Evolutionary conservation across 495 filamentous ascomycete species (phyloP).

Genomic region (Aspergillus taichungensis): DNA sequence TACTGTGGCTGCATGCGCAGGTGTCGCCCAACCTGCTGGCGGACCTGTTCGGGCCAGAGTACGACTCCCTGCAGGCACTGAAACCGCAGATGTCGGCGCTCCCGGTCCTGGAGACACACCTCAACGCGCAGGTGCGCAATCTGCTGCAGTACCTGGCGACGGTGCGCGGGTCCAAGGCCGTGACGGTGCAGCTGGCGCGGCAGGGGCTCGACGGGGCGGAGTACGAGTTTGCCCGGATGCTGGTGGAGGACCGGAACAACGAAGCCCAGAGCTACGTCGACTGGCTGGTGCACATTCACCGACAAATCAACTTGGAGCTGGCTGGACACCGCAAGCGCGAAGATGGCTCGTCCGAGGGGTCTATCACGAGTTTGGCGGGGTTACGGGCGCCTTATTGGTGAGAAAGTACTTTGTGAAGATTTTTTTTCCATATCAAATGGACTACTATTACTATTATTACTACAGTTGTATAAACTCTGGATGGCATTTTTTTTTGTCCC

Average conservation of each 20-base stretch:
- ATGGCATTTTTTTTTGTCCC: not conserved
- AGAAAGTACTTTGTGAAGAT: not conserved
- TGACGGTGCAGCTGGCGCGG: conserved; percentile 82
- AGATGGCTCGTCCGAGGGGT: conserved; percentile 44
- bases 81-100: conserved; percentile 66
- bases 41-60: conserved; percentile 80
- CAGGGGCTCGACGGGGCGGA: conserved; percentile 94
- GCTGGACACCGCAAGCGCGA: conserved; percentile 71
- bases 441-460: not conserved
- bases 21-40: conserved; percentile 73
- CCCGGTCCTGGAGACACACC: conserved; percentile 77
- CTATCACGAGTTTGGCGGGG: conserved; percentile 55
- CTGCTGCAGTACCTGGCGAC: conserved; percentile 77
- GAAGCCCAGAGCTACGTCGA: conserved; percentile 97
- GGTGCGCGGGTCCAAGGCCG: conserved; percentile 74
- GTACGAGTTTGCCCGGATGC: conserved; percentile 84
- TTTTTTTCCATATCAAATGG: not conserved
- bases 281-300: conserved; percentile 94
- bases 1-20: conserved; percentile 80
- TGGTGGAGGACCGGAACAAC: conserved; percentile 94
- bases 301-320: conserved; percentile 82
- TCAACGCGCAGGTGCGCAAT: conserved; percentile 93
- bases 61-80: conserved; percentile 60
- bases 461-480: too few species aligned
- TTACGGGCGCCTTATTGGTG: conserved; percentile 65